Evolutionary conservation across 2,329 filamentous ascomycete species (phyloP).

Genomic region (Colletotrichum gloeosporioides): DNA sequence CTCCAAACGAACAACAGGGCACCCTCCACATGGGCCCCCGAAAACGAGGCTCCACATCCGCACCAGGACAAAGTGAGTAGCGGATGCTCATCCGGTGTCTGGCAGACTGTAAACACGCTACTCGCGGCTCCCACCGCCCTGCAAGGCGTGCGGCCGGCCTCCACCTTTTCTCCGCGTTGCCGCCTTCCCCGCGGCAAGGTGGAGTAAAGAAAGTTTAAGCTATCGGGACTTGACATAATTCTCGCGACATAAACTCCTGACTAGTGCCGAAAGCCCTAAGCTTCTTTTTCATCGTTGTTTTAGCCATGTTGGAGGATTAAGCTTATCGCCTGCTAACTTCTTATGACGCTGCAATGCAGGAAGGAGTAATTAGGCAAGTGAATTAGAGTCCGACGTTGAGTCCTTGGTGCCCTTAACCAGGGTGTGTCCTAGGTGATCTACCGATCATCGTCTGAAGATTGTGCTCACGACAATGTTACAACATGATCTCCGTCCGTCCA

Average conservation of each 20-base stretch:
- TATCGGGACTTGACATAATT: not conserved
- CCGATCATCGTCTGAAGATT: not conserved
- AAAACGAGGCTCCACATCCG: not conserved
- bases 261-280: not conserved
- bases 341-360: not conserved
- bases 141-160: not conserved
- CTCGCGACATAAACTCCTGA: not conserved
- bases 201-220: not conserved
- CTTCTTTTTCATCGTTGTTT: not conserved
- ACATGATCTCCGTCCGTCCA: not conserved
- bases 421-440: not conserved
- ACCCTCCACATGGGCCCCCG: not conserved
- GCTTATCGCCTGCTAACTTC: not conserved
- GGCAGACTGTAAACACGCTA: not conserved
- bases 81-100: not conserved
- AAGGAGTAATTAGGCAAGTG: not conserved
- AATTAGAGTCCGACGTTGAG: not conserved
- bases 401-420: not conserved
- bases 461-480: not conserved
- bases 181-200: not conserved
- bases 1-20: not conserved
- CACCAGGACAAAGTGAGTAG: not conserved
- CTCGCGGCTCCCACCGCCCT: not conserved
- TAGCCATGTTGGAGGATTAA: not conserved
- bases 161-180: not conserved